Evolutionary conservation across 768 basidiomycete genomes (phyloP).

Genomic region (Amanita brunnescens): DNA sequence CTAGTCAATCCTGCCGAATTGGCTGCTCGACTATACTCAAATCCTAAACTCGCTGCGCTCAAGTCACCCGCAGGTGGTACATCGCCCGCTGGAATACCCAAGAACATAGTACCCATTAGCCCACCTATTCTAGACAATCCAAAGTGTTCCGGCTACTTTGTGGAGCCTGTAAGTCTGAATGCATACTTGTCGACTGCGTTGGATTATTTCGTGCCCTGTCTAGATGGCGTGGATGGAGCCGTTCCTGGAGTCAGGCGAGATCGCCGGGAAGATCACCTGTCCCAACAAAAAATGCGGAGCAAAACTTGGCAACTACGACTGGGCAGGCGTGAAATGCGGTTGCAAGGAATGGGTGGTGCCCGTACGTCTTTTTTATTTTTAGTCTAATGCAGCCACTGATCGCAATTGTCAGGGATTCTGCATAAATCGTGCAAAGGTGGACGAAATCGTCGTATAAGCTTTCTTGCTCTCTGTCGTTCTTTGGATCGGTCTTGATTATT

Average conservation of each 20-base stretch:
- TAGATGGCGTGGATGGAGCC: constrained; percentile 97
- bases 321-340: constrained; percentile 90
- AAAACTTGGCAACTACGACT: constrained; percentile 94
- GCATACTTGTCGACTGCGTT: not conserved
- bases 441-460: constrained; percentile 35
- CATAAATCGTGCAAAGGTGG: constrained; percentile 60
- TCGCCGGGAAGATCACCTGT: constrained; percentile 86
- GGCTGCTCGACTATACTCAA: constrained; percentile 31
- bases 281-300: constrained; percentile 86
- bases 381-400: not conserved
- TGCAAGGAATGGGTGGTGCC: constrained; percentile 92
- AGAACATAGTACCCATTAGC: constrained; percentile 28
- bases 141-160: constrained; percentile 93
- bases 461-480: not conserved
- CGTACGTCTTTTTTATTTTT: constrained; percentile 36
- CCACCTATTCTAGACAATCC: constrained; percentile 67
- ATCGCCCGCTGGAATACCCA: constrained; percentile 10
- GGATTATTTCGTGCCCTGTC: not conserved
- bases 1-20: constrained; percentile 30
- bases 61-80: constrained; percentile 16
- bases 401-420: constrained; percentile 44
- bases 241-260: constrained; percentile 60
- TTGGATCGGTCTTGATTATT: no score
- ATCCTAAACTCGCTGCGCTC: constrained; percentile 35
- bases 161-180: constrained; percentile 71